A percentile compares a stretch with the other conserved stretches of the same genome.
phyloP scores from a whole-genome alignment of 1,284 basidiomycete species.

The Ceratobasidium sp. region DNA sequence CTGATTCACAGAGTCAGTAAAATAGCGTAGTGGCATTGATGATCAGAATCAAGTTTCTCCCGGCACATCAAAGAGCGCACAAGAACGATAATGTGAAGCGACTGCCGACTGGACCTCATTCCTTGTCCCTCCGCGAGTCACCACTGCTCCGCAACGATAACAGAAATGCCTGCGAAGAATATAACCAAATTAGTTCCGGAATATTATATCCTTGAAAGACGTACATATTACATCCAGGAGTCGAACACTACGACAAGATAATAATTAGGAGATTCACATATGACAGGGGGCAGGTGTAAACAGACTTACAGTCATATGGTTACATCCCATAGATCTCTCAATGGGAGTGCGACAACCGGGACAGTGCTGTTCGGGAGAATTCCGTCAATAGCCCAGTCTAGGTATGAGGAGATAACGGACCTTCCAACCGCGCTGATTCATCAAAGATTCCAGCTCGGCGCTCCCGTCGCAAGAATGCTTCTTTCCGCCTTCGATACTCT shows the following conservation, averaged over 20 bases:
- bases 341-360: slow-evolving; percentile 39
- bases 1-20: no score
- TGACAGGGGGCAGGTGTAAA: neutral
- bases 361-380: slow-evolving; percentile 14
- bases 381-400: no score
- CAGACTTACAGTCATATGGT: slow-evolving; percentile 40
- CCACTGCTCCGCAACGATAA: slow-evolving; percentile 19
- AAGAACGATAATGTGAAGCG: slow-evolving; percentile 8
- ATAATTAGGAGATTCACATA: neutral
- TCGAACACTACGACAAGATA: slow-evolving; percentile 17
- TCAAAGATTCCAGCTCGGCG: slow-evolving; percentile 35
- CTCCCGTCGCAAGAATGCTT: slow-evolving; percentile 40
- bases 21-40: no score
- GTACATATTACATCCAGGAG: slow-evolving; percentile 40
- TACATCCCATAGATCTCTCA: slow-evolving; percentile 36
- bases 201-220: neutral
- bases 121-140: slow-evolving; percentile 22
- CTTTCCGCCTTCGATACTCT: slow-evolving; percentile 24
- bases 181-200: no score
- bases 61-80: slow-evolving; percentile 23
- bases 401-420: neutral
- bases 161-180: slow-evolving; percentile 15
- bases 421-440: slow-evolving; percentile 39
- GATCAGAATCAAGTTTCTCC: slow-evolving; percentile 3
- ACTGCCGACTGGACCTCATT: slow-evolving; percentile 20